Conservation (phyloP, 192 early-diverging fungal species). For the Anaeromyces robustus region DNA sequence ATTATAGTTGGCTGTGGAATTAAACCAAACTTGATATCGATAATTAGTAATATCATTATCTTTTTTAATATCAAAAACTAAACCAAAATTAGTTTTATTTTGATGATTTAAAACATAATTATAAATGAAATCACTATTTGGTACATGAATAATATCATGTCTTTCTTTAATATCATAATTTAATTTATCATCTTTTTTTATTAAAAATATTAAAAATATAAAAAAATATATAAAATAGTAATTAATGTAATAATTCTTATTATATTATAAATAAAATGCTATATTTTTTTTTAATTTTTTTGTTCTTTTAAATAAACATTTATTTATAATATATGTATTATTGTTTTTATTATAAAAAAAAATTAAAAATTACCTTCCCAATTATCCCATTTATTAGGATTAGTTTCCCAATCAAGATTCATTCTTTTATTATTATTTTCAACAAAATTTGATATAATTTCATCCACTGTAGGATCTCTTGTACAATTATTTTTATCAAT, state of each 20-base stretch:
- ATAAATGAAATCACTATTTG: conserved; percentile 43
- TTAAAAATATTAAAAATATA: conserved; percentile 12
- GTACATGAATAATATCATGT: conserved; percentile 35
- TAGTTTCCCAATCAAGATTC: background rate
- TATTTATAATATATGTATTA: no score
- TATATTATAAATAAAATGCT: no score
- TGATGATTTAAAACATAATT: conserved; percentile 47
- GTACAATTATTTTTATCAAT: background rate
- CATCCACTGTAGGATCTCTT: background rate
- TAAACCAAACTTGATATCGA: conserved; percentile 64
- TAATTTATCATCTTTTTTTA: conserved; percentile 7
- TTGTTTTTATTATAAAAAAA: no score
- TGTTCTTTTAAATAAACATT: no score
- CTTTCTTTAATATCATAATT: conserved; percentile 9
- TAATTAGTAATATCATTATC: conserved; percentile 20
- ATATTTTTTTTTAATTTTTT: no score
- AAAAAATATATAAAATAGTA: no score
- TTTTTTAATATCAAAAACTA: background rate
- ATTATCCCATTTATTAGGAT: background rate
- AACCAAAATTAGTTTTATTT: conserved; percentile 49
- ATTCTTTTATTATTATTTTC: background rate
- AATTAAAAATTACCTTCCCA: no score
- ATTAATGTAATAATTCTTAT: no score
- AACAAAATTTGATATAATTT: background rate
- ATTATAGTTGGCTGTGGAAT: no score